phyloP scores from a whole-genome alignment of 169 alveolate species.

The Eimeria sp. region DNA sequence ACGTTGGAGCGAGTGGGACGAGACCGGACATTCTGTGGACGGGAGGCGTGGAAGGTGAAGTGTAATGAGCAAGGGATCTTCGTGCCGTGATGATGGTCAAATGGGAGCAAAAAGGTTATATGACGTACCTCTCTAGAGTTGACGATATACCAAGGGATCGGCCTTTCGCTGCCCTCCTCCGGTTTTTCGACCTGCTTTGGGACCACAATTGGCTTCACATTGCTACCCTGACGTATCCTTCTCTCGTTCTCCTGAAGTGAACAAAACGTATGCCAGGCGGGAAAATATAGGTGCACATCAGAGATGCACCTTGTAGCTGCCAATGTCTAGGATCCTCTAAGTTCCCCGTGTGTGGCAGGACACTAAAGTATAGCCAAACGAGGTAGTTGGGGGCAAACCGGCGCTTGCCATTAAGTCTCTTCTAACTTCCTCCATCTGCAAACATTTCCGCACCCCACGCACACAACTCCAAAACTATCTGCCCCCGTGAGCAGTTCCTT shows the following conservation, averaged over 20 bases:
- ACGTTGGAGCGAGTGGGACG: background rate
- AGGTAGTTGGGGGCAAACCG: background rate
- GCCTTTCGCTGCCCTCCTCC: too few relatives aligned
- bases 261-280: background rate
- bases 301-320: background rate
- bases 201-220: background rate
- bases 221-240: background rate
- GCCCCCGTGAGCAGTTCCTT: background rate
- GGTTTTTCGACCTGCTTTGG: background rate
- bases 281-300: background rate
- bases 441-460: background rate
- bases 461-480: background rate
- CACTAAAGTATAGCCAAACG: background rate
- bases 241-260: background rate
- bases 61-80: background rate
- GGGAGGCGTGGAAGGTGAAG: background rate
- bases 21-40: background rate
- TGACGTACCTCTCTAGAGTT: background rate
- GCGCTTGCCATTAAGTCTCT: background rate
- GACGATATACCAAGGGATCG: too few relatives aligned
- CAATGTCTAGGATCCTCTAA: background rate
- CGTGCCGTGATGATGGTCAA: background rate
- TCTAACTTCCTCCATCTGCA: background rate
- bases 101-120: background rate
- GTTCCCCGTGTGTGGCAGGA: background rate